These are phyloP conservation scores for Pythium guiyangense DNA, from an alignment of 352 stramenopile species.

Conservation along the genomic window DNA sequence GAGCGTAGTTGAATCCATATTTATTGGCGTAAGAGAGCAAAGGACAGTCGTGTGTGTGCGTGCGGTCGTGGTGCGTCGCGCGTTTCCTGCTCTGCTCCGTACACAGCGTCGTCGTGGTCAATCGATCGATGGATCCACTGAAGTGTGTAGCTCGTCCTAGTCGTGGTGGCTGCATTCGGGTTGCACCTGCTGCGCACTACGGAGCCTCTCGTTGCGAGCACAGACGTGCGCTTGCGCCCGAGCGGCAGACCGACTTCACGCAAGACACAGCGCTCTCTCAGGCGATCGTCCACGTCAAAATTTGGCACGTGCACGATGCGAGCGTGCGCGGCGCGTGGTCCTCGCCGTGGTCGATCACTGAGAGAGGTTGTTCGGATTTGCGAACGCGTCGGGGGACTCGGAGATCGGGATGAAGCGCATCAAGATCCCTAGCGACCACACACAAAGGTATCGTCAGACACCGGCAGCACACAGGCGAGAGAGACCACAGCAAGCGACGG, in stretches of 20 bases:
- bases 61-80: not conserved
- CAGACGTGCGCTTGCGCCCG: too few species aligned
- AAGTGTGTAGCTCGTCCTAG: not conserved
- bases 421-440: constrained; percentile 34
- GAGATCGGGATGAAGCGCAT: constrained; percentile 74
- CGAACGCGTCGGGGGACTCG: constrained; percentile 59
- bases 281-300: constrained; percentile 9
- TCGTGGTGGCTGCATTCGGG: too few species aligned
- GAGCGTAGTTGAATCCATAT: constrained; percentile 8
- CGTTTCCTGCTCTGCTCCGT: too few species aligned
- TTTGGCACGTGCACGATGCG: constrained; percentile 1
- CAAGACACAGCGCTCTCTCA: not conserved
- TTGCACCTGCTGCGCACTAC: too few species aligned
- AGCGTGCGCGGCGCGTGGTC: not conserved
- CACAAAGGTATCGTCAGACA: not conserved
- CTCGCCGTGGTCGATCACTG: constrained; percentile 19
- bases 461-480: not conserved
- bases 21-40: constrained; percentile 9
- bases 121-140: not conserved
- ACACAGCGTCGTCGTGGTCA: too few species aligned
- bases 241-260: too few species aligned
- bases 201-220: too few species aligned
- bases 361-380: constrained; percentile 68
- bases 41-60: not conserved
- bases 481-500: not conserved